Percentiles rank a stretch among this genome's conserved stretches.
These are phyloP conservation scores for Penicillium coffeae DNA, from an alignment of 495 filamentous ascomycete genomes.

Conservation along the genomic window DNA sequence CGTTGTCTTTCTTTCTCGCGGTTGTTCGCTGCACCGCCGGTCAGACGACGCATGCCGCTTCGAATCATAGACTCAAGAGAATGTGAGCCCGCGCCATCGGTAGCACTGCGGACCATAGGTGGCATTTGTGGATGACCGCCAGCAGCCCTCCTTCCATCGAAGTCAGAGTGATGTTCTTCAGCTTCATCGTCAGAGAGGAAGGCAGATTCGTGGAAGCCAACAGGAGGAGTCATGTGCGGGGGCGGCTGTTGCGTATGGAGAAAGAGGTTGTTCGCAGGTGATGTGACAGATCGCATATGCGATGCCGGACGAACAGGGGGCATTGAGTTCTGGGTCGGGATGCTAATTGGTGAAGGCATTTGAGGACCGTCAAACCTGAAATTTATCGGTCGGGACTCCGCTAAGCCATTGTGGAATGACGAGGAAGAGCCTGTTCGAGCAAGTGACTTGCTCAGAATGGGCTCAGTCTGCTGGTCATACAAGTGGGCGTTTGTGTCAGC, in stretches of 20 bases:
- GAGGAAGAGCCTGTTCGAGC: conserved; percentile 64
- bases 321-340: conserved; percentile 19
- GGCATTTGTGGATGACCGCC: conserved; percentile 48
- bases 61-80: conserved; percentile 67
- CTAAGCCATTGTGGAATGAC: conserved; percentile 86
- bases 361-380: conserved; percentile 57
- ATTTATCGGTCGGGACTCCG: conserved; percentile 60
- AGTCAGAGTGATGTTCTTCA: conserved; percentile 46
- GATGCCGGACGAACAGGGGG: conserved; percentile 49
- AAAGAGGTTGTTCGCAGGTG: conserved; percentile 58
- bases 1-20: conserved; percentile 59
- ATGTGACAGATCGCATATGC: conserved; percentile 71
- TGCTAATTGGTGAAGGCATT: conserved; percentile 48
- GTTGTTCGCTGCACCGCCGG: conserved; percentile 51
- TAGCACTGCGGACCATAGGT: conserved; percentile 40
- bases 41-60: conserved; percentile 63
- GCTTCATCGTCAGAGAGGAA: conserved; percentile 57
- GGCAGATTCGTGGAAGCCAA: conserved; percentile 39
- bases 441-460: conserved; percentile 82
- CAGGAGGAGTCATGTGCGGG: conserved; percentile 22
- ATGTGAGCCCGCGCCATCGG: conserved; percentile 47
- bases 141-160: conserved; percentile 44
- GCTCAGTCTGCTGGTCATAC: conserved; percentile 91
- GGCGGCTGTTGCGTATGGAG: conserved; percentile 29
- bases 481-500: conserved; percentile 78